Base-by-base conservation (phyloP, 192 early-diverging fungal genomes). In the Coemansia sp. region DNA sequence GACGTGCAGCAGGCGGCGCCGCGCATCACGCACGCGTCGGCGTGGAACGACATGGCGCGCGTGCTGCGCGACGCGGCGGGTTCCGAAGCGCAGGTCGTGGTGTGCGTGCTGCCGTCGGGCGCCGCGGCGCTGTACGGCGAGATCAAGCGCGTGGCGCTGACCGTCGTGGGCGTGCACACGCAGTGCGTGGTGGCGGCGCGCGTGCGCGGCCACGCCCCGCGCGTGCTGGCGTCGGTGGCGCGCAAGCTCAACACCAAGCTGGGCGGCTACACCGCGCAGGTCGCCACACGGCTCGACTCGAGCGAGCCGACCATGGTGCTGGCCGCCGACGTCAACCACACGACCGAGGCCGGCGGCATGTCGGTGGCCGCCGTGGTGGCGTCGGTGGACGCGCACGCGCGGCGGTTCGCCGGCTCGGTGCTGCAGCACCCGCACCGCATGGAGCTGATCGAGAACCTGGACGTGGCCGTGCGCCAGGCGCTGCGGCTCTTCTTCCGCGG, bases 181-280 rank as follows among this genome's bases (percentile, higher is more conserved):
- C 82, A 83, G 56, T 83, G 82, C 51, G 46, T 81, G 25, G 51
- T 39, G 15, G 47, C 62, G n/a, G 23, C 7, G 6, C 38, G 70
- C 14, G 58, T 51, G 18, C 29, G 51, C 2, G 53, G 40, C 8
- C 48, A 54, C 18, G 58, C 25, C n/a, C 18, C 56, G 8, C 49
- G 37, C 40, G 62, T 81, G 11, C 26, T 65, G 14, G 49, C 47
- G 8, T 53, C 63, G 18, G 7, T 84, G 0, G 49, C 48, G 22
- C 53, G 86, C 21, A 87, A 87, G 51, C 67, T 86, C 42, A 87
- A 87, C 62, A 64, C 72, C 10, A 87, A 87, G 60, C 70, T 87
- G 11, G 86, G 86, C 34, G 86, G 86, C 0, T 32, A 58, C 17
- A 80, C 85, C 14, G 51, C 51, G 6, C 51, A n/a, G 8, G 39